Percentiles rank a stretch among this genome's conserved stretches.
Evolutionary conservation across 2,329 filamentous ascomycete species (phyloP).

Genomic region (Cladobotryum mycophilum): DNA sequence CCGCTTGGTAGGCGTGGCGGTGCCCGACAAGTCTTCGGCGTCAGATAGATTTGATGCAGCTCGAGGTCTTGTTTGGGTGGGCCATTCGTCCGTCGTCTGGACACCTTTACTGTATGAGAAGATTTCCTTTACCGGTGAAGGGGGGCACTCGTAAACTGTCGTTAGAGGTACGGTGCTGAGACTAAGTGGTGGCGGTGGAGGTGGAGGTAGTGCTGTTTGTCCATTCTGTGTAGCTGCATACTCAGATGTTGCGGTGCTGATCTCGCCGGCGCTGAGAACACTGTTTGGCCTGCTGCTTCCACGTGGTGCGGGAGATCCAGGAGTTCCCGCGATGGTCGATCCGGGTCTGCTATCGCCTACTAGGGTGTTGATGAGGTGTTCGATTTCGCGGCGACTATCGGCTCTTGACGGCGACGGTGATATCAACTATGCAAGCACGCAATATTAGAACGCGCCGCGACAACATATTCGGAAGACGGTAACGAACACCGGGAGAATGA

Average conservation of each 20-base stretch:
- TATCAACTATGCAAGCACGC: conserved; percentile 37
- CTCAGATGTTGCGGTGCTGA: conserved; percentile 69
- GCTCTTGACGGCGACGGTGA: conserved; percentile 65
- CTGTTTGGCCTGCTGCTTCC: conserved; percentile 86
- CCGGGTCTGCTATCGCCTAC: conserved; percentile 71
- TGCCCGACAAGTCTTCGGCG: conserved; percentile 51
- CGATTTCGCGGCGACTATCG: conserved; percentile 68
- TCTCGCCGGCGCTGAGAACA: conserved; percentile 72
- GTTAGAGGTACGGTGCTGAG: conserved; percentile 67
- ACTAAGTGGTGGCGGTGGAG: conserved; percentile 53
- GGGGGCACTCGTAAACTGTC: conserved; percentile 74
- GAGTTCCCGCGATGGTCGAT: conserved; percentile 57
- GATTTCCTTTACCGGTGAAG: conserved; percentile 71
- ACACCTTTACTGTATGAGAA: conserved; percentile 97
- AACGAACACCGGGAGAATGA: conserved; percentile 60
- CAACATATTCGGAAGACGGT: not conserved
- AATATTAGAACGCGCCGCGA: conserved; percentile 4
- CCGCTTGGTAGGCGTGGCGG: conserved; percentile 61
- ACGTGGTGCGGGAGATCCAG: conserved; percentile 57
- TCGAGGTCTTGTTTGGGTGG: conserved; percentile 43
- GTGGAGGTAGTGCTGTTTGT: conserved; percentile 25
- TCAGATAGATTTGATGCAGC: conserved; percentile 46
- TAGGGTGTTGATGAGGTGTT: conserved; percentile 76
- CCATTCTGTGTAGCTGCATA: conserved; percentile 42
- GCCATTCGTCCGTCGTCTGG: conserved; percentile 78